phyloP scores from a whole-genome alignment of 345 rosid species.

The Trapa bicornis region DNA sequence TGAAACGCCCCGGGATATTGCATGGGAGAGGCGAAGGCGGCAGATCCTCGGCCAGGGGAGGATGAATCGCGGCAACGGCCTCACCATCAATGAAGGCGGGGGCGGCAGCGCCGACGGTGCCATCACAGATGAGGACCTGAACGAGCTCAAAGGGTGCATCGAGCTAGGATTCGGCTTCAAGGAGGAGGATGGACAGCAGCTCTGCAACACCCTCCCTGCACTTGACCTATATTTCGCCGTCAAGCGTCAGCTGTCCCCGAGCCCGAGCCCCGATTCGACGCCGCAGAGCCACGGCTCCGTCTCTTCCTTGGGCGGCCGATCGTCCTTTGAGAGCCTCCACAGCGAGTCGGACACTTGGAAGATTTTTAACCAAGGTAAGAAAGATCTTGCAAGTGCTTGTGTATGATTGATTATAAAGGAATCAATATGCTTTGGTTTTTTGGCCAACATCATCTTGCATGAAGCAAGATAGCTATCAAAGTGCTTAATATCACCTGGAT shows the following conservation, averaged over 20 bases:
- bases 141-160: constrained; percentile 33
- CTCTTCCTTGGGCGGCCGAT: constrained; percentile 12
- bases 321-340: constrained; percentile 24
- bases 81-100: constrained; percentile 11
- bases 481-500: too few species aligned
- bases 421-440: neutral
- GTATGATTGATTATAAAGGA: neutral
- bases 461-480: neutral
- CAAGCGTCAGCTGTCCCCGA: constrained; percentile 28
- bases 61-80: constrained; percentile 3
- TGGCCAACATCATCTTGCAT: neutral
- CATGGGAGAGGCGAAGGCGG: constrained; percentile 37
- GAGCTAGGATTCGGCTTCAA: constrained; percentile 40
- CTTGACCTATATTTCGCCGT: constrained; percentile 37
- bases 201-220: constrained; percentile 38
- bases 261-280: constrained; percentile 28
- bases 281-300: constrained; percentile 17
- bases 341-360: constrained; percentile 33
- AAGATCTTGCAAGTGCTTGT: too few species aligned
- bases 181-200: constrained; percentile 30
- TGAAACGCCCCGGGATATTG: constrained; percentile 30
- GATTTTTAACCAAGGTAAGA: constrained; percentile 37
- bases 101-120: constrained; percentile 8
- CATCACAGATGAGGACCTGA: constrained; percentile 34
- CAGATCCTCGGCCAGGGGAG: constrained; percentile 18